Percentiles rank a stretch among this genome's conserved stretches.
Conservation (phyloP, 2,329 filamentous ascomycete species). For the Botryosphaeria dothidea region DNA sequence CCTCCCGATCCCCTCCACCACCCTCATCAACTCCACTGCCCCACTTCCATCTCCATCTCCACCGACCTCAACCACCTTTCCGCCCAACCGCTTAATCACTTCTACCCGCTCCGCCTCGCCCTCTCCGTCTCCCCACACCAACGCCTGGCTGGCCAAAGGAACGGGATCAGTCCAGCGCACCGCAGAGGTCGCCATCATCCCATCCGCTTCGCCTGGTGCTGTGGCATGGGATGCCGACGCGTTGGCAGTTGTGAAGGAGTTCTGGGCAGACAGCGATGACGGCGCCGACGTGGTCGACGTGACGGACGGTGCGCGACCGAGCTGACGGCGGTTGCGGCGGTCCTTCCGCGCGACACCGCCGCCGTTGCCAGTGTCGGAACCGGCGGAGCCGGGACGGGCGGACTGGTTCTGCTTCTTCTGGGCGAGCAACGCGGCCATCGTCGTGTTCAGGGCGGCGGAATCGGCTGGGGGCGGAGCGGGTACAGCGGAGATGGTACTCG, state of each 20-base stretch:
- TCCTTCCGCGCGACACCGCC: background rate
- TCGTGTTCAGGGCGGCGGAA: slow-evolving; percentile 18
- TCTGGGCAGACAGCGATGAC: background rate
- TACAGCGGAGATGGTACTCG: background rate
- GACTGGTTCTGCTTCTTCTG: slow-evolving; percentile 21
- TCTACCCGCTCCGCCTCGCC: slow-evolving; percentile 35
- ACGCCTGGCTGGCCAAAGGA: slow-evolving; percentile 33
- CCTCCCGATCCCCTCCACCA: slow-evolving; percentile 33
- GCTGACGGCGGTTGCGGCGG: slow-evolving; percentile 8
- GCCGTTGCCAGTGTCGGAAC: background rate
- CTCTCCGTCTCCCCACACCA: slow-evolving; percentile 40
- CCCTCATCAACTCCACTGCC: slow-evolving; percentile 16
- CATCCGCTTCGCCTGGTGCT: background rate
- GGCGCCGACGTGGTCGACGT: background rate
- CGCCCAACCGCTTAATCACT: slow-evolving; percentile 39
- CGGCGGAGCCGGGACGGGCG: slow-evolving; percentile 1
- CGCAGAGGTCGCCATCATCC: background rate
- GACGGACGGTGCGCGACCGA: slow-evolving; percentile 14
- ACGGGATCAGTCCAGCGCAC: background rate
- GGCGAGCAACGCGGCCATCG: slow-evolving; percentile 24
- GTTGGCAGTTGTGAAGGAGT: background rate
- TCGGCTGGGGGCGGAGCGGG: background rate
- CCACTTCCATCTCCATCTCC: background rate
- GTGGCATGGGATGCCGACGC: background rate
- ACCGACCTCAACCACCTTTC: slow-evolving; percentile 30